Conservation (phyloP, 1,284 basidiomycete genomes). For the Sporisorium exsertum region DNA sequence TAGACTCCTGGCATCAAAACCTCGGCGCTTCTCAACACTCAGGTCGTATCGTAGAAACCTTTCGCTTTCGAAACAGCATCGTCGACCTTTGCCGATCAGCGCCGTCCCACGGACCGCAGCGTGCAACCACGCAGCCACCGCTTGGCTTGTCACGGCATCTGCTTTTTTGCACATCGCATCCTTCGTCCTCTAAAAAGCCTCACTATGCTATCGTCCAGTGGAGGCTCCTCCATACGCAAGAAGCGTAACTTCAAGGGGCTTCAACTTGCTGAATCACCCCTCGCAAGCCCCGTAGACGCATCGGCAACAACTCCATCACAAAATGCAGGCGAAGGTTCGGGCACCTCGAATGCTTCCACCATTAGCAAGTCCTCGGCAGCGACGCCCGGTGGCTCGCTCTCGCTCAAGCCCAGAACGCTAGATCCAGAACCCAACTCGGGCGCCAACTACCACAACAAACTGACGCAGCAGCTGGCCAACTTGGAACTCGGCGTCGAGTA, state of each 20-base stretch:
- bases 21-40: neutral
- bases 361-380: conserved; percentile 27
- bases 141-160: neutral
- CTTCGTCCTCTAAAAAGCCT: neutral
- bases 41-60: neutral
- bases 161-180: too few relatives aligned
- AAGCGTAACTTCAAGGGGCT: conserved; percentile 69
- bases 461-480: conserved; percentile 67
- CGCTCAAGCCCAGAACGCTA: conserved; percentile 21
- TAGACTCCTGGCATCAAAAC: too few relatives aligned
- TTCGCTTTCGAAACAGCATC: neutral
- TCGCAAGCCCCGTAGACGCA: conserved; percentile 32
- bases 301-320: conserved; percentile 28
- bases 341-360: conserved; percentile 31
- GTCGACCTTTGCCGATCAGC: neutral
- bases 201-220: conserved; percentile 38
- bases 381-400: conserved; percentile 32
- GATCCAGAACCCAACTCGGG: conserved; percentile 49
- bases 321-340: conserved; percentile 24
- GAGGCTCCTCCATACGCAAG: conserved; percentile 58
- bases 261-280: conserved; percentile 56
- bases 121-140: neutral
- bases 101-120: neutral
- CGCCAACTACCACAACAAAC: conserved; percentile 58
- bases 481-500: conserved; percentile 70